These are phyloP conservation scores for Backusella westeae DNA, from an alignment of 192 early-diverging fungal species.

Conservation along the genomic window DNA sequence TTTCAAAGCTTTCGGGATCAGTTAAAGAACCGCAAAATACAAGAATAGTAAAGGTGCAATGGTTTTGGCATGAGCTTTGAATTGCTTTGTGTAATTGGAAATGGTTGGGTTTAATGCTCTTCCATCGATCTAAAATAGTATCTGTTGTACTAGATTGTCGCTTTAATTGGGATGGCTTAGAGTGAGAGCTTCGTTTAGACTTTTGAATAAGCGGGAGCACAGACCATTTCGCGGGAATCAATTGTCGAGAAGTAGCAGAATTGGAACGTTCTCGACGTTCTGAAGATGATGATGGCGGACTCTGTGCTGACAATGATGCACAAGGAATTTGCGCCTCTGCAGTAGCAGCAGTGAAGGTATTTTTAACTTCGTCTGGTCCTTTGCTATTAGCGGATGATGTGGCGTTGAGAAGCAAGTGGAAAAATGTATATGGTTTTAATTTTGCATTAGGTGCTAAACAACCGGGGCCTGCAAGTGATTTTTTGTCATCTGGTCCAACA, in stretches of 20 bases:
- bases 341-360: background rate
- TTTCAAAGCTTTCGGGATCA: conserved; percentile 9
- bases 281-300: background rate
- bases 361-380: background rate
- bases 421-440: conserved; percentile 24
- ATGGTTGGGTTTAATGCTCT: conserved; percentile 22
- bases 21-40: conserved; percentile 21
- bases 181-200: background rate
- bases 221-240: background rate
- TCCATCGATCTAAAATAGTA: conserved; percentile 18
- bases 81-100: conserved; percentile 10
- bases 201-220: conserved; percentile 4
- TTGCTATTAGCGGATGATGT: background rate
- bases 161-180: background rate
- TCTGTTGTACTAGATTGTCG: background rate
- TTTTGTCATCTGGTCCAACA: background rate
- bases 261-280: background rate
- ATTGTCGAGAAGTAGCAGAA: background rate
- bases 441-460: conserved; percentile 24
- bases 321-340: background rate
- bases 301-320: background rate
- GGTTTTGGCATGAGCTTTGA: background rate
- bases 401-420: conserved; percentile 6
- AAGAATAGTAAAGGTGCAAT: conserved; percentile 15
- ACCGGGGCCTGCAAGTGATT: conserved; percentile 1